Base-by-base conservation (phyloP, 1,139 yeast genomes). In the Suhomyces bolitotheri region DNA sequence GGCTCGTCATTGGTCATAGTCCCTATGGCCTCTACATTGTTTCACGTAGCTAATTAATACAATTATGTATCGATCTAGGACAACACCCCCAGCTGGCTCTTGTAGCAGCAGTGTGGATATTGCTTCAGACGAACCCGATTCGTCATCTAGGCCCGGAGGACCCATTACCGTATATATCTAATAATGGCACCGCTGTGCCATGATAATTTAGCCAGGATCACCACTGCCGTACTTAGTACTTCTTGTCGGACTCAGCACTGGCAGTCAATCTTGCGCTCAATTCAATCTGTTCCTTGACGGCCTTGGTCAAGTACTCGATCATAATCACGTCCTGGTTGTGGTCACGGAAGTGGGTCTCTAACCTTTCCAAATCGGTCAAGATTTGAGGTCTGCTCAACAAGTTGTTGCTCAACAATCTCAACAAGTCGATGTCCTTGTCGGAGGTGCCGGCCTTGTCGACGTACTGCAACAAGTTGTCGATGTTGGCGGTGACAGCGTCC, bases 231-330 rank as follows among this genome's bases (percentile, higher is more conserved):
- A n/a, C n/a, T n/a, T 32, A 39, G 34, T 44, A 36, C 45, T 39
- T 45, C 47, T 48, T 47, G 34, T 48, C 51, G 33, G 47, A 46
- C 33, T 47, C 52, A 12, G 52, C 43, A 34, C 48, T 46, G 33
- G 81, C 76, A 35, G 92, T 81, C 55, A 86, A 74, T 59, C 85
- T 79, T 30, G 89, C 82, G 54, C 89, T 80, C 54, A 84, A 72
- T 56, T 84, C 92, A 47, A 86, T 75, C 65, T 88, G 96, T 46
- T 89, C 86, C 66, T 84, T 85, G 51, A 88, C 82, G 35, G 94
- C 87, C 54, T 83, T 81, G 41, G 95, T 84, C 64, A 88, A 73
- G 58, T 82, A 85, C 54, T 86, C 94, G 47, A 88, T 77, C 82
- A 87, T 80, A 45, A 85, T 74, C 28, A 88, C 82, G 55, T 88